Evolutionary conservation across 2,329 filamentous ascomycete genomes (phyloP), one percentile per base, ranked within the genome.

Genomic region (Monosporascus cannonballus): DNA sequence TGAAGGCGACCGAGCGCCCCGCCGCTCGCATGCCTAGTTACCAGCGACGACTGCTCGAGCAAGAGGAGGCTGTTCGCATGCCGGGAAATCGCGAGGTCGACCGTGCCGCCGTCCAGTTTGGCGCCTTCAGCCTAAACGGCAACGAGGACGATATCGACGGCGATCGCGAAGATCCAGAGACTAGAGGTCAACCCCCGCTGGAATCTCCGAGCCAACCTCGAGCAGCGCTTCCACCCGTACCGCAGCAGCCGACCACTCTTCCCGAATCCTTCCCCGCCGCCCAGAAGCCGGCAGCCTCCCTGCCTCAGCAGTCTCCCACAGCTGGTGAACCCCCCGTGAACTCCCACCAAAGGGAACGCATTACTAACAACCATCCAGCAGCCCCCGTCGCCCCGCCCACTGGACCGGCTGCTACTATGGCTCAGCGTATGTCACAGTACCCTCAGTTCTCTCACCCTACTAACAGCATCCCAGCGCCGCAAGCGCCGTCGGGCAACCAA

Each of bases 31-130:
- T 84, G 51, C 83, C 90, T 20, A 92, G 86, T 73, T 90, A 88
- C 71, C 88, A 95, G 69, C 85, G 93, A 60, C 88, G 90, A 64
- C 81, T 96, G 51, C 79, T 96, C 65, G 92, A 97, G 64, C 94
- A 99, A 69, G 92, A 96, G 71, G 94, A 99, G 74, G 90, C 94
- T 54, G 94, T 99, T 41, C 91, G 96, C 59, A 96, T 99, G 93
- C 94, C 94, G 46, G 91, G 90, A 55, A 96, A 96, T 75, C 91
- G 94, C 61, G 92, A 94, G 50, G 88, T 99, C 27, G 93, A 97
- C 69, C 86, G 91, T 63, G 84, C 93, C 60, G 89, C 92, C 48
- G 91, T 99, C 48, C 93, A 97, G 68, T 99, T 99, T 69, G 94
- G 94, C 58, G 95, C 92, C 69, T 90, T 99, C 78, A 95, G 87